These are phyloP conservation scores for Hypoxylon sp. DNA, from an alignment of 2,329 filamentous ascomycete genomes.

Conservation along the genomic window DNA sequence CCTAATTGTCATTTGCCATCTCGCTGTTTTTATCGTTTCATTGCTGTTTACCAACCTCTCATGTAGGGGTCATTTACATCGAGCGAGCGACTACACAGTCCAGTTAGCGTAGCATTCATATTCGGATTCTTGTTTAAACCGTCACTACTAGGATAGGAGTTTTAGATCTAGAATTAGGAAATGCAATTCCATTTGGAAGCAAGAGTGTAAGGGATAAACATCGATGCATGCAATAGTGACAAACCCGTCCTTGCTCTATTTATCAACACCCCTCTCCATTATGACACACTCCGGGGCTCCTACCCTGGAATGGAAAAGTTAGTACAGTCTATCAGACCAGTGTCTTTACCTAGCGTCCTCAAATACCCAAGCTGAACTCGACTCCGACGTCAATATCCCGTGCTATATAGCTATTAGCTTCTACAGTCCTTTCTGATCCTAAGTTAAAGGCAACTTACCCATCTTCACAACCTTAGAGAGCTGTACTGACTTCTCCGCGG, in stretches of 20 bases:
- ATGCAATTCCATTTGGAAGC: slow-evolving; percentile 35
- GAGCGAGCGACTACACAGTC: background rate
- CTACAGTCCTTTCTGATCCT: background rate
- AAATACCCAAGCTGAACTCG: slow-evolving; percentile 95
- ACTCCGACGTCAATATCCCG: slow-evolving; percentile 98
- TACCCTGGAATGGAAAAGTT: slow-evolving; percentile 55
- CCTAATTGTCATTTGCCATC: background rate
- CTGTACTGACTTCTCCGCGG: slow-evolving; percentile 98
- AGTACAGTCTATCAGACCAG: slow-evolving; percentile 52
- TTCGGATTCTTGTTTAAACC: slow-evolving; percentile 6
- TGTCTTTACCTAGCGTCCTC: slow-evolving; percentile 58
- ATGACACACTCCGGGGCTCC: slow-evolving; percentile 36
- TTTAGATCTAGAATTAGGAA: slow-evolving; percentile 14
- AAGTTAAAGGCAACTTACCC: slow-evolving; percentile 70
- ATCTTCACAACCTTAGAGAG: slow-evolving; percentile 99
- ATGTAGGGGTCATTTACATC: background rate
- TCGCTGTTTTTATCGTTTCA: background rate
- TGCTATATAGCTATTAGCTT: slow-evolving; percentile 65
- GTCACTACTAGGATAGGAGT: slow-evolving; percentile 15
- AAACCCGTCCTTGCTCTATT: slow-evolving; percentile 43
- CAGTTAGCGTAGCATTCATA: slow-evolving; percentile 8
- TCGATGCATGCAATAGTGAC: slow-evolving; percentile 46
- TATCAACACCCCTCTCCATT: slow-evolving; percentile 37
- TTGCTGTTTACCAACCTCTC: background rate
- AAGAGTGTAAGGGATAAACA: slow-evolving; percentile 29